A percentile compares a stretch with the other conserved stretches of the same genome.
These are phyloP conservation scores for Alternaria conjuncta DNA, from an alignment of 2,329 filamentous ascomycete species.

Conservation along the genomic window DNA sequence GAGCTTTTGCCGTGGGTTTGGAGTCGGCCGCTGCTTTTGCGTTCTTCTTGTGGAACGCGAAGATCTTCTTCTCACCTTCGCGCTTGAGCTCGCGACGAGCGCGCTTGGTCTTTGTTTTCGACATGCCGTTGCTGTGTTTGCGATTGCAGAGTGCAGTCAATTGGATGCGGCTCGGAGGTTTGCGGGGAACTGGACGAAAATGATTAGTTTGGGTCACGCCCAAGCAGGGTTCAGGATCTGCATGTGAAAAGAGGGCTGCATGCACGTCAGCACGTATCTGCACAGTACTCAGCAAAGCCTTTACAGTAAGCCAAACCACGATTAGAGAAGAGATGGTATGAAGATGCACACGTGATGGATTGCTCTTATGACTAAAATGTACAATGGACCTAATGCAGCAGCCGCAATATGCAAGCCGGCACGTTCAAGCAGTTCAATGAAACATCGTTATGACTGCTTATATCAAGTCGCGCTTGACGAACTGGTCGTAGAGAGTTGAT, in stretches of 20 bases:
- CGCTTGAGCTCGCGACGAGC: constrained; percentile 44
- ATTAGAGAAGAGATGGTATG: neutral
- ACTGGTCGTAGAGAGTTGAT: constrained; percentile 93
- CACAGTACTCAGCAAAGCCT: neutral
- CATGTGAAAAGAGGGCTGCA: constrained; percentile 13
- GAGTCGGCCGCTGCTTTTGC: constrained; percentile 22
- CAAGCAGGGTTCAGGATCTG: constrained; percentile 5
- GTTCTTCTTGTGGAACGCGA: constrained; percentile 32
- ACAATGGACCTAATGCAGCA: constrained; percentile 36
- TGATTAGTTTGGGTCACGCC: constrained; percentile 30
- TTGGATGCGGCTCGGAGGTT: constrained; percentile 16
- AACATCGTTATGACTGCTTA: constrained; percentile 58
- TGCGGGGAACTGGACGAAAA: constrained; percentile 32
- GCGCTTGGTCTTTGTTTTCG: constrained; percentile 44
- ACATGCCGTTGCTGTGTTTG: constrained; percentile 28
- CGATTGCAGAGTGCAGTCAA: constrained; percentile 2
- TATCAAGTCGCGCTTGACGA: constrained; percentile 93
- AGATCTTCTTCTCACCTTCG: constrained; percentile 38
- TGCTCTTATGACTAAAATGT: constrained; percentile 47
- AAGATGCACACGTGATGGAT: constrained; percentile 18
- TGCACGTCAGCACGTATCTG: neutral
- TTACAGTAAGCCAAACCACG: neutral
- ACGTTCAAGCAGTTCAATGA: constrained; percentile 23
- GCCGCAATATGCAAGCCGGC: constrained; percentile 26
- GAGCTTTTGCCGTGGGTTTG: constrained; percentile 15